phyloP scores from a whole-genome alignment of 1,284 basidiomycete species.

The Inonotus hispidus region DNA sequence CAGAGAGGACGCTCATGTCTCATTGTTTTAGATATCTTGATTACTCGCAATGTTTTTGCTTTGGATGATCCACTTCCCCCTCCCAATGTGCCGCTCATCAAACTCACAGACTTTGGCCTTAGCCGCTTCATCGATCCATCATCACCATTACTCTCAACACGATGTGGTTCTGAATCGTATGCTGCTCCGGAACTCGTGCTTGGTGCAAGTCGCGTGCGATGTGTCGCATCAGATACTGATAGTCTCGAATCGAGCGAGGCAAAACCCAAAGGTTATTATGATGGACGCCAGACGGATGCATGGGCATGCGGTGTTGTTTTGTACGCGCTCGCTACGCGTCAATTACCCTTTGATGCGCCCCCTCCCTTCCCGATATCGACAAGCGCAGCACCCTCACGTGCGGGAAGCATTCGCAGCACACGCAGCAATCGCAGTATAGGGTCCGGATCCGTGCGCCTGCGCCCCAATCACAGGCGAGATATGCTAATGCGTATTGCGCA shows the following conservation, averaged over 20 bases:
- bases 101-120: slow-evolving; percentile 88
- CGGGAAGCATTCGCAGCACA: slow-evolving; percentile 19
- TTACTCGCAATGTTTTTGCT: slow-evolving; percentile 45
- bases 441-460: slow-evolving; percentile 1
- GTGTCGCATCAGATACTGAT: slow-evolving; percentile 20
- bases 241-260: slow-evolving; percentile 13
- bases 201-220: slow-evolving; percentile 17
- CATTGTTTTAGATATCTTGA: slow-evolving; percentile 42
- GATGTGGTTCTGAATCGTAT: slow-evolving; percentile 90
- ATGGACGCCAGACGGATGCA: slow-evolving; percentile 82
- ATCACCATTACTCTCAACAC: slow-evolving; percentile 70
- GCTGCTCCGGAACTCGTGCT: slow-evolving; percentile 89
- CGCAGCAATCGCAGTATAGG: slow-evolving; percentile 7
- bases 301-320: slow-evolving; percentile 88
- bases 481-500: slow-evolving; percentile 75
- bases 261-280: slow-evolving; percentile 54
- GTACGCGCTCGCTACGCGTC: slow-evolving; percentile 67
- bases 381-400: slow-evolving; percentile 15
- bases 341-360: slow-evolving; percentile 54
- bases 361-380: slow-evolving; percentile 18
- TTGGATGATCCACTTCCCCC: slow-evolving; percentile 36
- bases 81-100: slow-evolving; percentile 60
- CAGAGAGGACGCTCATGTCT: not conserved
- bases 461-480: slow-evolving; percentile 34
- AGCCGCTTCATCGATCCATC: slow-evolving; percentile 77